phyloP scores from a whole-genome alignment of 352 stramenopile genomes.

The Phytophthora kernoviae region DNA sequence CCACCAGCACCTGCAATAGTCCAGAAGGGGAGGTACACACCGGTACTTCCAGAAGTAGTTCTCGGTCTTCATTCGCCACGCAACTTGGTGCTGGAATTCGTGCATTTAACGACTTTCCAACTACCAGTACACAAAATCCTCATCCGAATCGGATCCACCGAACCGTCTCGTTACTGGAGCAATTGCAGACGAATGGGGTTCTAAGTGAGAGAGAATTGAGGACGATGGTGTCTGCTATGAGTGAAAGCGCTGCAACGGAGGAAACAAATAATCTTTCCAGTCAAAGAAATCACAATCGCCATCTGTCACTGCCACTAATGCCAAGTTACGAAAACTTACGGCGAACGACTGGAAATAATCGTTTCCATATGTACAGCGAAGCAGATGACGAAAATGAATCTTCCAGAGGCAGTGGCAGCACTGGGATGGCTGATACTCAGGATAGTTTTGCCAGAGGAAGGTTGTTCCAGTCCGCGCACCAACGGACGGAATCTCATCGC shows the following conservation, averaged over 20 bases:
- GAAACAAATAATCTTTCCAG: constrained; percentile 6
- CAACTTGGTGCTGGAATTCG: constrained; percentile 13
- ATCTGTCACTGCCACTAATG: constrained; percentile 64
- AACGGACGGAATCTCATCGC: constrained; percentile 9
- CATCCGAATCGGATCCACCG: constrained; percentile 1
- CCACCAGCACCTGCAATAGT: constrained; percentile 50
- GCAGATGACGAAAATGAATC: constrained; percentile 30
- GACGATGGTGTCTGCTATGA: constrained; percentile 38
- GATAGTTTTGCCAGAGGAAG: constrained; percentile 8
- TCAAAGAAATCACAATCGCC: constrained; percentile 29
- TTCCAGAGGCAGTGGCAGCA: constrained; percentile 27
- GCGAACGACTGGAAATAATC: constrained; percentile 13
- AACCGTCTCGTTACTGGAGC: constrained; percentile 19
- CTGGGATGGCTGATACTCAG: constrained; percentile 9
- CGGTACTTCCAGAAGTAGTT: constrained; percentile 20
- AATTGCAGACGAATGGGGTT: constrained; percentile 19
- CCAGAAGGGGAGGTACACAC: constrained; percentile 27
- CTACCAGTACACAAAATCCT: background rate
- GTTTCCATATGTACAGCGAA: constrained; percentile 24
- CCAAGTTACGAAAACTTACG: constrained; percentile 51
- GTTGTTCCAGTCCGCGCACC: constrained; percentile 28
- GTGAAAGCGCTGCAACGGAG: constrained; percentile 12
- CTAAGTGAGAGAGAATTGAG: constrained; percentile 28
- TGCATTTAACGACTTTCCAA: constrained; percentile 10
- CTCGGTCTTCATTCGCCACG: constrained; percentile 33